phyloP scores from a whole-genome alignment of 1,284 basidiomycete genomes.

The Sparassis latifolia region DNA sequence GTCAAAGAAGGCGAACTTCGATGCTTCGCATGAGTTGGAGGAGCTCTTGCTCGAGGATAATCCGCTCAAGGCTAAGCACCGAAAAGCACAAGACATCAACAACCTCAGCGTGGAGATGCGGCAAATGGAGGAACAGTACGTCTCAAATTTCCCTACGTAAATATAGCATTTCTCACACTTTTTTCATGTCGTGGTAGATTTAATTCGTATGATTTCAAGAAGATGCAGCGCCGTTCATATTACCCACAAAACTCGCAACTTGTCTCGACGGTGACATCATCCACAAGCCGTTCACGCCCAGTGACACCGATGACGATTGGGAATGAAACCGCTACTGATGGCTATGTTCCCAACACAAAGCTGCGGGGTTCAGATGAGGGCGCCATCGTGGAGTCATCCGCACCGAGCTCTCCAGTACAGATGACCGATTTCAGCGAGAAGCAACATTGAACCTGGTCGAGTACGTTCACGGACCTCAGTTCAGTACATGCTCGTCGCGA shows the following conservation, averaged over 20 bases:
- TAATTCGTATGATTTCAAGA: conserved; percentile 77
- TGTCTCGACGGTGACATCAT: conserved; percentile 39
- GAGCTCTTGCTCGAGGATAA: conserved; percentile 96
- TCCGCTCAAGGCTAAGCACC: conserved; percentile 89
- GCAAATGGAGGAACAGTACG: conserved; percentile 97
- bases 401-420: conserved; percentile 13
- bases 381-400: conserved; percentile 8
- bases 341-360: conserved; percentile 20
- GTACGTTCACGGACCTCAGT: too few species aligned
- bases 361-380: conserved; percentile 19
- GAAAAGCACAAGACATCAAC: conserved; percentile 82
- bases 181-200: conserved; percentile 41
- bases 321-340: conserved; percentile 19
- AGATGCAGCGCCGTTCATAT: conserved; percentile 78
- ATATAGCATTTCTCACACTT: neutral
- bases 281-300: conserved; percentile 38
- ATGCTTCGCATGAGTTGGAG: conserved; percentile 97
- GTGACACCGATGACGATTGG: conserved; percentile 36
- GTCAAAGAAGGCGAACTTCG: conserved; percentile 98
- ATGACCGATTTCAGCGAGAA: conserved; percentile 23
- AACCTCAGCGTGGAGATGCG: conserved; percentile 86
- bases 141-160: conserved; percentile 11
- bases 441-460: conserved; percentile 7
- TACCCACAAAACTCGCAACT: conserved; percentile 75
- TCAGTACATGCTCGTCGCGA: neutral